A percentile compares a stretch with the other conserved stretches of the same genome.
Conservation (phyloP, 495 filamentous ascomycete species). For the Penicillium goetzii region DNA sequence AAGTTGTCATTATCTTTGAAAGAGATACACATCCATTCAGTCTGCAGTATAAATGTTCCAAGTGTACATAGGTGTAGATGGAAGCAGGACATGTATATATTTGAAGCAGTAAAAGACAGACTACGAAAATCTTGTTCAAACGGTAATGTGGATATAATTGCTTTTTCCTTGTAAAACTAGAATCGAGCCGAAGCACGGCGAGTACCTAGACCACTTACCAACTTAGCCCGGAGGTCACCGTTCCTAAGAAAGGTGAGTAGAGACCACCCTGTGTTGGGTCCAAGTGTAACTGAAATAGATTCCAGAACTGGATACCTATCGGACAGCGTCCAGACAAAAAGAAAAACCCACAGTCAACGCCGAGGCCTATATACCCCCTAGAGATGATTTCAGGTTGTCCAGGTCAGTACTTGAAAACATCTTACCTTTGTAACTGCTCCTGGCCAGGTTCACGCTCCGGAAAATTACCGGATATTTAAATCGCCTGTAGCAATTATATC, state of each 20-base stretch:
- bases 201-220: background rate
- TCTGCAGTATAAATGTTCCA: no score
- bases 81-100: no score
- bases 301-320: background rate
- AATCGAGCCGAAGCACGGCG: background rate
- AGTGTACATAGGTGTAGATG: no score
- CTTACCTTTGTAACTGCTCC: slow-evolving; percentile 16
- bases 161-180: background rate
- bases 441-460: background rate
- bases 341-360: background rate
- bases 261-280: background rate
- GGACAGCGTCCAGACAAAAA: background rate
- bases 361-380: background rate
- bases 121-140: background rate
- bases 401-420: slow-evolving; percentile 13
- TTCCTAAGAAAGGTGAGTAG: slow-evolving; percentile 4
- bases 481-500: slow-evolving; percentile 19
- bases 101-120: background rate
- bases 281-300: background rate
- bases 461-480: slow-evolving; percentile 17
- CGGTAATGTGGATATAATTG: background rate
- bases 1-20: background rate
- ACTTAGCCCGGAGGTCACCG: background rate
- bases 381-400: background rate
- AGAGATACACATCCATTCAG: background rate